These are phyloP conservation scores for Cryptococcus neoformans DNA, from an alignment of 1,284 basidiomycete genomes.

Conservation along the genomic window DNA sequence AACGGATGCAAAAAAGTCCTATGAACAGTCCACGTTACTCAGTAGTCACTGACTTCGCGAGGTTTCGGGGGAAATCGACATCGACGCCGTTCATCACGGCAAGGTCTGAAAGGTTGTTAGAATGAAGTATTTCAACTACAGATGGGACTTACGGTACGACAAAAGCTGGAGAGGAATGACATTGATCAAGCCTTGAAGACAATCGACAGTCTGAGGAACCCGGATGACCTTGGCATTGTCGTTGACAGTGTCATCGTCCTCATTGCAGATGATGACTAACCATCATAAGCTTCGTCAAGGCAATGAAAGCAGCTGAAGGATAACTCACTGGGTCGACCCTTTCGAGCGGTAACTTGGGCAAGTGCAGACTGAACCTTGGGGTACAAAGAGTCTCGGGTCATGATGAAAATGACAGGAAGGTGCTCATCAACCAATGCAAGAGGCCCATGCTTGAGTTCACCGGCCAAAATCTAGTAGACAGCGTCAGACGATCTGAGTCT, in stretches of 20 bases:
- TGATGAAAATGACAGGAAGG: conserved; percentile 97
- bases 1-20: no score
- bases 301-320: not conserved
- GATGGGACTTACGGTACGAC: conserved; percentile 63
- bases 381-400: conserved; percentile 98
- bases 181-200: conserved; percentile 92
- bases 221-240: conserved; percentile 78
- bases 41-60: conserved; percentile 56
- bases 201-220: conserved; percentile 92
- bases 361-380: conserved; percentile 97
- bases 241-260: conserved; percentile 76
- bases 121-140: not conserved
- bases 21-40: conserved; percentile 19
- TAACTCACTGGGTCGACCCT: conserved; percentile 71
- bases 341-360: conserved; percentile 93
- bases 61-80: conserved; percentile 97
- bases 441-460: conserved; percentile 98
- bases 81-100: conserved; percentile 94
- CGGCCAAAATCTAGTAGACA: conserved; percentile 69
- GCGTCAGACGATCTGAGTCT: not conserved
- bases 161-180: conserved; percentile 95
- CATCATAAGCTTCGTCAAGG: not conserved
- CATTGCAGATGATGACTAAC: conserved; percentile 85
- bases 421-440: conserved; percentile 97
- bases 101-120: conserved; percentile 56